phyloP scores from a whole-genome alignment of 768 basidiomycete genomes.

The Tylopilus rubrobrunneus region DNA sequence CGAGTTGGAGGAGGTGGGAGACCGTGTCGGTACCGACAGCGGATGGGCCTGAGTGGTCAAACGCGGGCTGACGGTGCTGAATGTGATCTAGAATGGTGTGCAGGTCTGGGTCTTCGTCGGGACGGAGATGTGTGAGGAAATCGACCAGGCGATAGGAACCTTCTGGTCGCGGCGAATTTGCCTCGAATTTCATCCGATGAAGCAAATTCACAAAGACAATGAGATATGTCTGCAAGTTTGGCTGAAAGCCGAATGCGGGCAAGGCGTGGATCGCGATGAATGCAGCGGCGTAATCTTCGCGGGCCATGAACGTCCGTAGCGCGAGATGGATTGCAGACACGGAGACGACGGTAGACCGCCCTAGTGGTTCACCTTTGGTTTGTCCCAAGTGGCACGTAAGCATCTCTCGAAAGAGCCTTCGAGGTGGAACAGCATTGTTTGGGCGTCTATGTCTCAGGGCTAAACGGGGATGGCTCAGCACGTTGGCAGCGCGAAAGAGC shows the following conservation, averaged over 20 bases:
- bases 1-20: conserved; percentile 21
- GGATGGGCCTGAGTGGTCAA: background rate
- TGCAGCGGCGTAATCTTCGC: conserved; percentile 47
- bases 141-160: conserved; percentile 21
- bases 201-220: conserved; percentile 39
- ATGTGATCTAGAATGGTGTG: conserved; percentile 17
- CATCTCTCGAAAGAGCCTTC: conserved; percentile 45
- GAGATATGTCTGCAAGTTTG: conserved; percentile 38
- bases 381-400: conserved; percentile 31
- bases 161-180: background rate
- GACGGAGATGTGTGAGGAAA: conserved; percentile 20
- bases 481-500: conserved; percentile 35
- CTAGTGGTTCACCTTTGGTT: conserved; percentile 14
- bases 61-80: background rate
- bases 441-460: conserved; percentile 21
- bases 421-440: conserved; percentile 31
- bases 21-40: conserved; percentile 14
- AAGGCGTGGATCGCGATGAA: conserved; percentile 37
- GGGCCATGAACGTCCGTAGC: conserved; percentile 42
- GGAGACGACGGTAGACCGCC: conserved; percentile 26
- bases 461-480: conserved; percentile 15
- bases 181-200: conserved; percentile 26
- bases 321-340: conserved; percentile 38
- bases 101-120: conserved; percentile 17
- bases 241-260: conserved; percentile 23